Evolutionary conservation across 1,284 basidiomycete species (phyloP).

Genomic region (Nidula niveotomentosa): DNA sequence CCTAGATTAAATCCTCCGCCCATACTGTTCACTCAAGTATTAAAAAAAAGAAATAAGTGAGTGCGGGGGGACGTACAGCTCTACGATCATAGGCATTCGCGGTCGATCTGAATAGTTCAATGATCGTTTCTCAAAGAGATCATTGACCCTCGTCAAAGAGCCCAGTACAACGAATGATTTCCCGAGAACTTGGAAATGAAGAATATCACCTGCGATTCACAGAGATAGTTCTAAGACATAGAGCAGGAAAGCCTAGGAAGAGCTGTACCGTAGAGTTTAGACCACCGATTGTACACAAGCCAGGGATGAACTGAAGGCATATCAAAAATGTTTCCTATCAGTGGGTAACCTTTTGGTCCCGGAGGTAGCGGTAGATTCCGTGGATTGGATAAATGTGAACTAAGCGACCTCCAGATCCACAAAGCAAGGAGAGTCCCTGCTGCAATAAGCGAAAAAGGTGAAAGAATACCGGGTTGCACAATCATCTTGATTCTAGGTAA

Average conservation of each 20-base stretch:
- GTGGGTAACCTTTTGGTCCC: not conserved
- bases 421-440: not conserved
- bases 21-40: not conserved
- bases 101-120: too few relatives aligned
- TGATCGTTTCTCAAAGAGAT: too few relatives aligned
- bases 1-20: too few relatives aligned
- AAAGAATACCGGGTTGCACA: too few relatives aligned
- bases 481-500: too few relatives aligned
- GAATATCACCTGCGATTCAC: not conserved
- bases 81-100: not conserved
- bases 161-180: slow-evolving; percentile 10
- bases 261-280: not conserved
- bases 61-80: too few relatives aligned
- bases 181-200: slow-evolving; percentile 12
- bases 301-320: not conserved
- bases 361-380: too few relatives aligned
- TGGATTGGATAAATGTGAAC: too few relatives aligned
- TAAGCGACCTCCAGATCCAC: not conserved
- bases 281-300: too few relatives aligned
- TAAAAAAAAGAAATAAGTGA: not conserved
- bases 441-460: not conserved
- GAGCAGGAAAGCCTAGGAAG: not conserved
- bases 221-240: not conserved
- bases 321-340: not conserved
- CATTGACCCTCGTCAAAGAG: not conserved